phyloP scores from a whole-genome alignment of 2,329 filamentous ascomycete genomes.

The Xylariaceae sp. region DNA sequence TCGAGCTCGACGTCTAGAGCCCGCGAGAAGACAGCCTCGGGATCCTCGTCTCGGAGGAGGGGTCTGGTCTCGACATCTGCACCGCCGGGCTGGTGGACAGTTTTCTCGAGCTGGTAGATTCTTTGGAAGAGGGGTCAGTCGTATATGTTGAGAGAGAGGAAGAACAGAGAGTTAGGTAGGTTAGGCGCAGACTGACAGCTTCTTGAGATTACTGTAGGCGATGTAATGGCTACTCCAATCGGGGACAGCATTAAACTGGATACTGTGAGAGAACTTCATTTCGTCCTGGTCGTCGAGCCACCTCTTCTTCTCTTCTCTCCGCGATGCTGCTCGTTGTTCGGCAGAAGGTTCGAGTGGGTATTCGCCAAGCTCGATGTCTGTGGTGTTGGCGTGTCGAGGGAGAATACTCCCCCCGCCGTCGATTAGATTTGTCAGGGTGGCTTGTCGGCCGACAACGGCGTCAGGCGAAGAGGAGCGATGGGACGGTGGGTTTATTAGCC shows the following conservation, averaged over 20 bases:
- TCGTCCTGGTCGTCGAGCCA: constrained; percentile 71
- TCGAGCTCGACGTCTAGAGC: constrained; percentile 85
- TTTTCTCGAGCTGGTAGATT: constrained; percentile 93
- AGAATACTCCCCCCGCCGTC: constrained; percentile 28
- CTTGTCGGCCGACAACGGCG: constrained; percentile 22
- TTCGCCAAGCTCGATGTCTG: constrained; percentile 14
- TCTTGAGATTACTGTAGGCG: constrained; percentile 97
- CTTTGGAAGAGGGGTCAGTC: constrained; percentile 40
- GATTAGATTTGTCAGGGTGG: constrained; percentile 20
- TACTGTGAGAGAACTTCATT: constrained; percentile 99
- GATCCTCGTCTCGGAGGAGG: constrained; percentile 67
- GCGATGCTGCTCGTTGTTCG: constrained; percentile 36
- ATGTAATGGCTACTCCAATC: constrained; percentile 99
- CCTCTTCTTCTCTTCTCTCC: constrained; percentile 58
- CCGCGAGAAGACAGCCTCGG: constrained; percentile 74
- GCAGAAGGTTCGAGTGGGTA: background rate
- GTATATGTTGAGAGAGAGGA: background rate
- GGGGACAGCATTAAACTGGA: constrained; percentile 99
- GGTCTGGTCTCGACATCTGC: constrained; percentile 80
- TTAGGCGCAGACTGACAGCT: constrained; percentile 60
- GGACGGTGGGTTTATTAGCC: constrained; percentile 14
- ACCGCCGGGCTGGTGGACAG: constrained; percentile 57
- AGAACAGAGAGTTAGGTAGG: background rate
- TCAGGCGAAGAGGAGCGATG: constrained; percentile 31
- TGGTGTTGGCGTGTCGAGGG: constrained; percentile 19